phyloP scores from a whole-genome alignment of 2,329 filamentous ascomycete genomes.

The Diaporthe ilicicola region DNA sequence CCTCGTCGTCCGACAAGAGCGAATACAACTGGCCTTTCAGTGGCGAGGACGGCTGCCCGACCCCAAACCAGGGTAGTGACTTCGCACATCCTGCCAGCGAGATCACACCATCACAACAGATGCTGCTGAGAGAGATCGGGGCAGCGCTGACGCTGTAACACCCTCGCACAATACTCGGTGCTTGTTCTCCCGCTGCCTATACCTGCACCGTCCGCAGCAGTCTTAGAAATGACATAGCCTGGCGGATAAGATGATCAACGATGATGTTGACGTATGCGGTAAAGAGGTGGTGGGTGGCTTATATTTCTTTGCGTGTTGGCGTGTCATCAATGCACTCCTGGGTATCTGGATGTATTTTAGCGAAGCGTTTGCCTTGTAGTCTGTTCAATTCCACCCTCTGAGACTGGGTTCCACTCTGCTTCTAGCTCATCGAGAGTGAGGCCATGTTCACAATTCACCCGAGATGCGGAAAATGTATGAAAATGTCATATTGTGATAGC shows the following conservation, averaged over 20 bases:
- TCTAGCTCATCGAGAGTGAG: background rate
- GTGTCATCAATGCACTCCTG: background rate
- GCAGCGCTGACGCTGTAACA: constrained; percentile 16
- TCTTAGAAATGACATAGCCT: background rate
- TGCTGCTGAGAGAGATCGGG: constrained; percentile 15
- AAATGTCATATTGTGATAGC: background rate
- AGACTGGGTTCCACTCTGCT: constrained; percentile 6
- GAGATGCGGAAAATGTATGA: background rate
- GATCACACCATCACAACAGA: constrained; percentile 14
- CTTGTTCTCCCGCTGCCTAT: background rate
- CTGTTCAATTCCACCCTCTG: constrained; percentile 4
- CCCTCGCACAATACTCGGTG: background rate
- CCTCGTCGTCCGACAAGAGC: constrained; percentile 17
- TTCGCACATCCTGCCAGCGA: background rate
- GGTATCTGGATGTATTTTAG: constrained; percentile 16
- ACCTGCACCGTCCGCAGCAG: background rate
- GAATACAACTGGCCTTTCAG: constrained; percentile 1
- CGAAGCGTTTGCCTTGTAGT: constrained; percentile 3
- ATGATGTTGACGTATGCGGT: background rate
- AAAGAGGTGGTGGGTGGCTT: background rate
- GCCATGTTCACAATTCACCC: background rate
- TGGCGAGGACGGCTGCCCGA: constrained; percentile 1
- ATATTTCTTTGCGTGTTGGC: constrained; percentile 11
- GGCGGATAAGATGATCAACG: background rate
- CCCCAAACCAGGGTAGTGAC: background rate